These are phyloP conservation scores for Quercus berberidifolia DNA, from an alignment of 306 rosid species.

Conservation along the genomic window DNA sequence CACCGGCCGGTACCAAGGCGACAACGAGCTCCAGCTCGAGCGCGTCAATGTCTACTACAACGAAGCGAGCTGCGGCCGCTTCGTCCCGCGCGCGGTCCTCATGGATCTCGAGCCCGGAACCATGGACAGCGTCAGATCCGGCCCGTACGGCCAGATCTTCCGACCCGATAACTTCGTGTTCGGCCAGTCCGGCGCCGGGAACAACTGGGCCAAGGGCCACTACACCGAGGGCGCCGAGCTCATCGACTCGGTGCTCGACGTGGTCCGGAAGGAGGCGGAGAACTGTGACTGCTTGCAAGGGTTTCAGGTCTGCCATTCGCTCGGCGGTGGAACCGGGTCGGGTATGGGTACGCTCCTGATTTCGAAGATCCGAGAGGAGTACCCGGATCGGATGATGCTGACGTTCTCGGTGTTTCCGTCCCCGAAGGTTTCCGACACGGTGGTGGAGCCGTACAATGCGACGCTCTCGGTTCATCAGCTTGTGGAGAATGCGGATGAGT, in stretches of 20 bases:
- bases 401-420: conserved; percentile 62
- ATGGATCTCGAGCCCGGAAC: conserved; percentile 75
- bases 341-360: conserved; percentile 65
- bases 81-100: conserved; percentile 60
- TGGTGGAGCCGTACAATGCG: conserved; percentile 62
- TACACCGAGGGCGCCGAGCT: conserved; percentile 72
- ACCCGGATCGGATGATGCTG: conserved; percentile 62
- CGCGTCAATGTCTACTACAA: conserved; percentile 70
- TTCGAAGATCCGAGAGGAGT: conserved; percentile 58
- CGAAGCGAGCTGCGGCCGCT: conserved; percentile 62
- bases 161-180: conserved; percentile 61
- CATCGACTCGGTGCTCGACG: conserved; percentile 69
- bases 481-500: conserved; percentile 61
- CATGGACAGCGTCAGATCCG: conserved; percentile 71
- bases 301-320: conserved; percentile 61
- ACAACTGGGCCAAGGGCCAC: conserved; percentile 75
- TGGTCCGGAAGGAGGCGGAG: conserved; percentile 68
- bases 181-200: conserved; percentile 70
- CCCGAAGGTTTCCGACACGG: conserved; percentile 61
- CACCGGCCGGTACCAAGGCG: conserved; percentile 52
- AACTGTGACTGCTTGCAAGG: conserved; percentile 72
- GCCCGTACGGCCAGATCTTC: conserved; percentile 66
- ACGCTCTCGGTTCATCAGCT: conserved; percentile 67
- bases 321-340: conserved; percentile 65
- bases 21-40: conserved; percentile 63